Base-by-base conservation (phyloP, 2,329 filamentous ascomycete species). In the Thelonectria blattea region DNA sequence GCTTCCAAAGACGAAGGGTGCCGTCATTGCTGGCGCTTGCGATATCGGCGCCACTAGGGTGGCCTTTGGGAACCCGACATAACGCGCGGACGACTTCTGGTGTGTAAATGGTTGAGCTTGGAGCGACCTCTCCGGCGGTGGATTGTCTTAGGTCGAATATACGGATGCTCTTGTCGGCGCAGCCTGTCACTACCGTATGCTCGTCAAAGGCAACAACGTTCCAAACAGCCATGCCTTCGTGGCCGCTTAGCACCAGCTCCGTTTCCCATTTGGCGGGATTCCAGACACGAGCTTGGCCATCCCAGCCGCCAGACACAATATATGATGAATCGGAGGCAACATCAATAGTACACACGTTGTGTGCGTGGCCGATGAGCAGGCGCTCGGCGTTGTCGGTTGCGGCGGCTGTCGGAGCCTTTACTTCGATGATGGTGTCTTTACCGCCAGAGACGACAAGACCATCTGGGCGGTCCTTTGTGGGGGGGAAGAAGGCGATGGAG, bases 11-110 rank as follows among this genome's bases (percentile, higher is more conserved):
- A 47, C 93, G 87, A 63, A 99, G 91, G 18, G 93, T 81, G 27
- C 92, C 92, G 72, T 99, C 95, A 71, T 98, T 99, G 68, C 92
- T 92, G 15, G 95, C 93, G 45, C 93, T 96, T 47, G 93, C 95
- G 74, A 99, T 93, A n/a, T 96, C 89, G 17, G 93, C 94, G 12
- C 91, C 91, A 20, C 89, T 93, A 15, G 89, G 83, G 73, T 97
- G 91, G 24, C 86, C 86, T 22, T 81, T 74, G 1, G 92, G 89
- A n/a, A 98, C 80, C 68, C 87, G 88, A 76, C 91, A 94, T 10
- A 99, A 82, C n/a, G 93, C 93, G 62, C 95, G 88, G 53, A 98
- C 91, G 37, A 96, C 90, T 68, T 96, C 92, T 24, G 88, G 87
- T 47, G 91, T 92, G 54, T 90, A 75, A 22, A 87, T 84, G 9